A percentile compares a stretch with the other conserved stretches of the same genome.
phyloP scores from a whole-genome alignment of 768 basidiomycete genomes.

The Boletales sp. region DNA sequence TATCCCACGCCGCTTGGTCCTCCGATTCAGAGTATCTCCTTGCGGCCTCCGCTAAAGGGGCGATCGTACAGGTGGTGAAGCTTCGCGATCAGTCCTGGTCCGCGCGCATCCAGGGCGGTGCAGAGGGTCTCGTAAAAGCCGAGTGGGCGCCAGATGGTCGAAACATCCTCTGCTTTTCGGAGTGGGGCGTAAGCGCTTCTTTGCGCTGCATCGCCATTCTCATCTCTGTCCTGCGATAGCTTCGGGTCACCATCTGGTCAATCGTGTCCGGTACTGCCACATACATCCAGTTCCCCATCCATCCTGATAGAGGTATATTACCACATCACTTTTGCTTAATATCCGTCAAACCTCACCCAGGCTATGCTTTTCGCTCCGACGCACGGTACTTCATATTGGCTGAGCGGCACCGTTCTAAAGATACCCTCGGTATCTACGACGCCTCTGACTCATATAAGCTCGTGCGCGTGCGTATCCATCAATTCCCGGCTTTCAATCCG shows the following conservation, averaged over 20 bases:
- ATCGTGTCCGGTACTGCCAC: slow-evolving; percentile 69
- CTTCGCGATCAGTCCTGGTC: slow-evolving; percentile 77
- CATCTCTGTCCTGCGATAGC: slow-evolving; percentile 38
- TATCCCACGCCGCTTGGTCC: slow-evolving; percentile 83
- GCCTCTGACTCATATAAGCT: slow-evolving; percentile 63
- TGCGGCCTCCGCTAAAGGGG: slow-evolving; percentile 70
- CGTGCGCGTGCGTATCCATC: slow-evolving; percentile 48
- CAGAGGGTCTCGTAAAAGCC: slow-evolving; percentile 80
- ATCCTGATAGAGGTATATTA: slow-evolving; percentile 67
- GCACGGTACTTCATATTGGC: slow-evolving; percentile 82
- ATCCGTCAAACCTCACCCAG: slow-evolving; percentile 33
- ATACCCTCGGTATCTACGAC: slow-evolving; percentile 85
- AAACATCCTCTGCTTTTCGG: slow-evolving; percentile 83
- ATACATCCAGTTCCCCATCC: slow-evolving; percentile 82
- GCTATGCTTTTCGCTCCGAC: slow-evolving; percentile 75
- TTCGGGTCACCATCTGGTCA: slow-evolving; percentile 86
- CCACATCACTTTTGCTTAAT: not conserved
- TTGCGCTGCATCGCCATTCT: not conserved
- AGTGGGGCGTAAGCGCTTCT: slow-evolving; percentile 76
- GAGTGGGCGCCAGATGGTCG: slow-evolving; percentile 91
- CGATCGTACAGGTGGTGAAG: slow-evolving; percentile 73
- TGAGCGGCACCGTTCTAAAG: slow-evolving; percentile 87
- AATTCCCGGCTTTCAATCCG: slow-evolving; percentile 9
- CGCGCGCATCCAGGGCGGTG: slow-evolving; percentile 73
- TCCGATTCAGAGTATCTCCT: slow-evolving; percentile 85